These are phyloP conservation scores for Colletotrichum cuscutae DNA, from an alignment of 2,329 filamentous ascomycete genomes.

Conservation along the genomic window DNA sequence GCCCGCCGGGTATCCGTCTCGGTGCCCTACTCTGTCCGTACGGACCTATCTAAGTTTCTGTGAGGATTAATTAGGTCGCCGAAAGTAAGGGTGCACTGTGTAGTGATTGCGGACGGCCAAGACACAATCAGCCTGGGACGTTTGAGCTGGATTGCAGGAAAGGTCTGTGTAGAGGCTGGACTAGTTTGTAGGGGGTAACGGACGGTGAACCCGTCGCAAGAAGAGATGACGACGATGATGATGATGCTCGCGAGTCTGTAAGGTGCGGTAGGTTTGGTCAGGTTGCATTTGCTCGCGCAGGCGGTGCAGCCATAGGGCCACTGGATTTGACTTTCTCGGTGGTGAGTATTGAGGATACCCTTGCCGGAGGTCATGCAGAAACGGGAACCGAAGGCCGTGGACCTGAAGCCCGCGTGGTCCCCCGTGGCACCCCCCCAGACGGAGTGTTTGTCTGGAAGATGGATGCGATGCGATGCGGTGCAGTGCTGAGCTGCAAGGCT, in stretches of 20 bases:
- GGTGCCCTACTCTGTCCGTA: background rate
- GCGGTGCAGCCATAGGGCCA: constrained; percentile 11
- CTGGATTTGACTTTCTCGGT: constrained; percentile 1
- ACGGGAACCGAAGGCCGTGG: constrained; percentile 7
- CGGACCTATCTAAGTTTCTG: background rate
- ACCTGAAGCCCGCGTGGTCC: background rate
- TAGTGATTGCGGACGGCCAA: background rate
- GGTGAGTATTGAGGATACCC: constrained; percentile 16
- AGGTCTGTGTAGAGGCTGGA: background rate
- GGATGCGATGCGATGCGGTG: background rate
- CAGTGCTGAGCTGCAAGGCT: background rate
- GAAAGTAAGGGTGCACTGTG: background rate
- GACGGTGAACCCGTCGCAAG: background rate
- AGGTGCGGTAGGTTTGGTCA: background rate
- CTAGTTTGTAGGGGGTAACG: background rate
- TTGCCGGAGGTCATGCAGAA: constrained; percentile 22
- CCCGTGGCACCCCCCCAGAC: background rate
- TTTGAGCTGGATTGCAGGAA: background rate
- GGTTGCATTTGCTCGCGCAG: constrained; percentile 8
- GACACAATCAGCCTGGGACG: background rate
- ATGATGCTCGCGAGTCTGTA: background rate
- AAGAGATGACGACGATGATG: background rate
- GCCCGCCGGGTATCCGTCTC: background rate
- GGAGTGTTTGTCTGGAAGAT: background rate
- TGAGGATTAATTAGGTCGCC: background rate